Evolutionary conservation across 2,329 filamentous ascomycete species (phyloP), one percentile per base, ranked within the genome.

Genomic region (Aspergillus ochraceus): DNA sequence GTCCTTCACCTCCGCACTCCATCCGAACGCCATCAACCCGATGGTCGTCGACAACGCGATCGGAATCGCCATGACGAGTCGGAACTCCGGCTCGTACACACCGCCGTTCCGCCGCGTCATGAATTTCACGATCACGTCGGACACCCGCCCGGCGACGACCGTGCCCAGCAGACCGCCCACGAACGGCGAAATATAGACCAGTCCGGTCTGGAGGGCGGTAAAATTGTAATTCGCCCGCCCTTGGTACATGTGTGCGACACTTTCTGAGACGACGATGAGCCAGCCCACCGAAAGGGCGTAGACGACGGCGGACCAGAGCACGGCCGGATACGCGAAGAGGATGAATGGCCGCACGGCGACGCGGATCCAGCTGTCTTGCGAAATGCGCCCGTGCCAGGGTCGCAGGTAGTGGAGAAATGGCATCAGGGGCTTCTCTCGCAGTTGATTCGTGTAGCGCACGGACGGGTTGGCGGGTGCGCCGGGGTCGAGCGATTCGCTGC

Each of bases 21-120:
- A 98, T n/a, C 94, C 94, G 70, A 95, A 98, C 2, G 92, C 94
- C 88, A 97, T 96, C 17, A 98, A 84, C 0, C 95, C 95, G 32
- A 94, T 86, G 1, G 88, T 86, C 0, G 93, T 97, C 3, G 87
- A 87, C 56, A 97, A 69, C 0, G 89, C 81, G 32, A 97, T 88
- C 0, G 93, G 94, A 3, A 89, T 77, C 0, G 87, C 91, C 94
- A 98, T 97, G 49, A 96, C 84, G 0, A 97, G 84, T 6, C 93
- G 86, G 71, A 96, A 98, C 75, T 98, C 94, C 0, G 94, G 94
- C 74, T 98, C 94, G 73, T 97, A 98, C 2, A 98, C 81, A 2
- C 94, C 94, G n/a, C 91, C 92, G 67, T 98, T 98, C 29, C 88
- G 87, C 39, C 88, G 85, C 2, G 91, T 84, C 89, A 98, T 92